Conservation (phyloP, 805 yeast genomes). For the Candida golubevii region DNA sequence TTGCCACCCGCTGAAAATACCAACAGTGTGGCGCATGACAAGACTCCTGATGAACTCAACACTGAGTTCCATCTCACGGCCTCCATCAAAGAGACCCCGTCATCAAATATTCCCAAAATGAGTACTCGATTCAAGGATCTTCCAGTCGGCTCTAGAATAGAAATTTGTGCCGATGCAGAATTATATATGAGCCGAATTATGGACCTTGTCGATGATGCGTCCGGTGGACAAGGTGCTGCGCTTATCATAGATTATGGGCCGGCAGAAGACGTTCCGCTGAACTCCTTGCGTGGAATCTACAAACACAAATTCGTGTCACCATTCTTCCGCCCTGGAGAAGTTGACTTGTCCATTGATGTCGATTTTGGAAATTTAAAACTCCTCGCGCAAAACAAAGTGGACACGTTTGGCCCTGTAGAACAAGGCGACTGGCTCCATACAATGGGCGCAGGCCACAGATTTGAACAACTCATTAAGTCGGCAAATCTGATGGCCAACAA, state of each 20-base stretch:
- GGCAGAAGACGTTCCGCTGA: constrained; percentile 56
- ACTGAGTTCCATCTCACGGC: constrained; percentile 53
- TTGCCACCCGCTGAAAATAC: constrained; percentile 17
- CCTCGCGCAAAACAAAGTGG: constrained; percentile 17
- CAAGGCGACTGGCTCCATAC: constrained; percentile 79
- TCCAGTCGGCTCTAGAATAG: constrained; percentile 56
- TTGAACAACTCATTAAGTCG: constrained; percentile 50
- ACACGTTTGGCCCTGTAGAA: constrained; percentile 54
- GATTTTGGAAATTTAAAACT: constrained; percentile 59
- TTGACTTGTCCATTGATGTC: constrained; percentile 79
- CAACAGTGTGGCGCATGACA: constrained; percentile 6
- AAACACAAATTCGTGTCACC: constrained; percentile 74
- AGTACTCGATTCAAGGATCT: constrained; percentile 49
- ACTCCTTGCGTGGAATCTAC: constrained; percentile 68
- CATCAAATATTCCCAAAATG: constrained; percentile 52
- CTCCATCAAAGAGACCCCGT: constrained; percentile 57
- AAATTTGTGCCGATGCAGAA: constrained; percentile 72
- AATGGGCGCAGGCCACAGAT: constrained; percentile 70
- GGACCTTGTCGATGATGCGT: constrained; percentile 36
- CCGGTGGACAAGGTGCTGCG: constrained; percentile 52
- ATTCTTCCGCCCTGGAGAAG: constrained; percentile 69
- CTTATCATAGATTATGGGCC: constrained; percentile 79
- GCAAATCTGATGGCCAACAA: constrained; percentile 39
- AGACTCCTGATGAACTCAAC: constrained; percentile 5
- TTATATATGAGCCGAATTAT: constrained; percentile 52